These are phyloP conservation scores for Nicotiana knightiana DNA, from an alignment of 257 asterid species.

Conservation along the genomic window DNA sequence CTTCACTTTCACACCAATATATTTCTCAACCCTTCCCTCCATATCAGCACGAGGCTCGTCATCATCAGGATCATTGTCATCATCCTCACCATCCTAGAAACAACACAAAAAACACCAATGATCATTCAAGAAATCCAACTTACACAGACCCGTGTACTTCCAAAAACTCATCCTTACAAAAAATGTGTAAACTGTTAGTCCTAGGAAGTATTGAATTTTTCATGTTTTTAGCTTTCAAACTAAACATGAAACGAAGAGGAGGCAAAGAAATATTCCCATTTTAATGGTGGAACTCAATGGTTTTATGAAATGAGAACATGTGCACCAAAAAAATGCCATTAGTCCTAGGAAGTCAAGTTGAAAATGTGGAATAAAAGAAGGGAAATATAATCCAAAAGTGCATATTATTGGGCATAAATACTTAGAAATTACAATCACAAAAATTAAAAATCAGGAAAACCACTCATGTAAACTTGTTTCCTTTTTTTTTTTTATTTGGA, in stretches of 20 bases:
- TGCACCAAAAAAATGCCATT: background rate
- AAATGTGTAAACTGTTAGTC: background rate
- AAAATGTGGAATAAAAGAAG: background rate
- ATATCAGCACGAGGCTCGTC: slow-evolving; percentile 68
- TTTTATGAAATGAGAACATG: background rate
- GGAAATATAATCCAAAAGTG: background rate
- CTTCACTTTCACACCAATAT: slow-evolving; percentile 97
- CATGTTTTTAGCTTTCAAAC: background rate
- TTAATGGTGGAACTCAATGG: background rate
- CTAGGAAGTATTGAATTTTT: too few relatives aligned
- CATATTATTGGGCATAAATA: background rate
- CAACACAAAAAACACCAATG: background rate
- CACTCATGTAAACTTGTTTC: background rate
- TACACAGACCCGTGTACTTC: background rate
- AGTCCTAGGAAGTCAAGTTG: background rate
- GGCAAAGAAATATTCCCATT: background rate
- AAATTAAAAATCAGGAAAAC: background rate
- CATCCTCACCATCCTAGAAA: slow-evolving; percentile 71
- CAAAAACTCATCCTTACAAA: background rate
- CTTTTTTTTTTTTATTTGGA: background rate
- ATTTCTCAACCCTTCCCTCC: slow-evolving; percentile 95
- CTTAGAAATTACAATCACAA: background rate
- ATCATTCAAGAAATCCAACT: background rate
- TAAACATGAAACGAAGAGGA: background rate
- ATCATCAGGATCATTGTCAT: slow-evolving; percentile 72